Evolutionary conservation across 495 filamentous ascomycete species (phyloP).

Genomic region (Aspergillus carlsbadensis): DNA sequence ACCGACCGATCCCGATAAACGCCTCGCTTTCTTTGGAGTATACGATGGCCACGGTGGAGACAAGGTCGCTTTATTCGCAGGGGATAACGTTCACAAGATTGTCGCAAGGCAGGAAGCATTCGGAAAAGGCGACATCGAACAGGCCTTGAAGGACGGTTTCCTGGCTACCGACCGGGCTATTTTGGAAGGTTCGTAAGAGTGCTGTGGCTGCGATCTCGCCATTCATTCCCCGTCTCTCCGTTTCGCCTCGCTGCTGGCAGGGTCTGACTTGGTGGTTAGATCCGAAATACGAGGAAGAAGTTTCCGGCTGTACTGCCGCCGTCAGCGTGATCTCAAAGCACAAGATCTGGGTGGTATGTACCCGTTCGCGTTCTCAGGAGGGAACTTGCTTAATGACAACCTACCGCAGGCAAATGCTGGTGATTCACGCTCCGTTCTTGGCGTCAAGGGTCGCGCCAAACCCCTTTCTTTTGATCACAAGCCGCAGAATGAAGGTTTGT

Average conservation of each 20-base stretch:
- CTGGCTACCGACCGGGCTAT: constrained; percentile 95
- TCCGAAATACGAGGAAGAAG: constrained; percentile 94
- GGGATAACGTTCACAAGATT: constrained; percentile 91
- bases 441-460: constrained; percentile 94
- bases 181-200: constrained; percentile 70
- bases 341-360: constrained; percentile 90
- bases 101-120: constrained; percentile 92
- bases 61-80: constrained; percentile 90
- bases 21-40: constrained; percentile 94
- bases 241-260: background rate
- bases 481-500: constrained; percentile 91
- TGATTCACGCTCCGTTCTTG: constrained; percentile 90
- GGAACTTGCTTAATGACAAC: constrained; percentile 12
- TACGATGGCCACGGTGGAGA: constrained; percentile 98
- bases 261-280: constrained; percentile 54
- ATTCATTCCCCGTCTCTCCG: background rate
- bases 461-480: constrained; percentile 98
- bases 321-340: constrained; percentile 83
- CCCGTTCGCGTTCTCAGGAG: background rate
- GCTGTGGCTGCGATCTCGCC: background rate
- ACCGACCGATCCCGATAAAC: constrained; percentile 61
- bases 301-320: constrained; percentile 95
- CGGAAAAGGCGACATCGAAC: constrained; percentile 85
- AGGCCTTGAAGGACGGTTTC: constrained; percentile 96
- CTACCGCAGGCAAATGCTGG: constrained; percentile 81